A percentile compares a stretch with the other conserved stretches of the same genome.
phyloP scores from a whole-genome alignment of 345 rosid species.

The Populus tremula region DNA sequence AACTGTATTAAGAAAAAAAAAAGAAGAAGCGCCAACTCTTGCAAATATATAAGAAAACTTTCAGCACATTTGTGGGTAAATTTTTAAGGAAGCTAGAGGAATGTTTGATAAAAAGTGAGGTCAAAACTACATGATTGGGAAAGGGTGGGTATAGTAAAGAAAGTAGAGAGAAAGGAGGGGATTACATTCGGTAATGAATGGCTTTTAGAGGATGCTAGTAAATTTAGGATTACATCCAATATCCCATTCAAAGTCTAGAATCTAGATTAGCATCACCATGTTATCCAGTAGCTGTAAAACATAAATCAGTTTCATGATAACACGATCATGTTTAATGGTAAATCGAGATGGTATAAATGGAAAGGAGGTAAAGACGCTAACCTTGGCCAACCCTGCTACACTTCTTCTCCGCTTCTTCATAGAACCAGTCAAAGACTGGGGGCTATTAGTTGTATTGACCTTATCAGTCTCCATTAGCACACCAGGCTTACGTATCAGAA shows the following conservation, averaged over 20 bases:
- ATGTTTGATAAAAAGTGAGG: neutral
- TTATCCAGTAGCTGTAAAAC: neutral
- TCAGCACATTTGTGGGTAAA: neutral
- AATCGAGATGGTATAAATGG: neutral
- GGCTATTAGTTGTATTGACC: slow-evolving; percentile 23
- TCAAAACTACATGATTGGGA: neutral
- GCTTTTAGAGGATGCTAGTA: neutral
- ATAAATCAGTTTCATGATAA: neutral
- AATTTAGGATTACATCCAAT: neutral
- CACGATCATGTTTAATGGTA: neutral
- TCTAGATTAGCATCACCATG: neutral
- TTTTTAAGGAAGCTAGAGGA: neutral
- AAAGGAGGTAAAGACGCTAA: slow-evolving; percentile 15
- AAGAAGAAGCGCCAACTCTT: neutral
- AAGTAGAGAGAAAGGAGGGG: neutral
- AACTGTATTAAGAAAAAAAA: neutral
- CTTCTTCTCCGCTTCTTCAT: slow-evolving; percentile 69
- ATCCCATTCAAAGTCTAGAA: neutral
- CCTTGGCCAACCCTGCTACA: slow-evolving; percentile 73
- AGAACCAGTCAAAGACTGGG: slow-evolving; percentile 55
- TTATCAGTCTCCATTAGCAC: slow-evolving; percentile 41
- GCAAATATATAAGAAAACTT: neutral
- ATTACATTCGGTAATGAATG: neutral
- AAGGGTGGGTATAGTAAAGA: neutral
- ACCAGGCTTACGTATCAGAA: slow-evolving; percentile 32